These are phyloP conservation scores for Bonnemaisonia californica DNA, from an alignment of 31 red algal genomes.

Conservation along the genomic window DNA sequence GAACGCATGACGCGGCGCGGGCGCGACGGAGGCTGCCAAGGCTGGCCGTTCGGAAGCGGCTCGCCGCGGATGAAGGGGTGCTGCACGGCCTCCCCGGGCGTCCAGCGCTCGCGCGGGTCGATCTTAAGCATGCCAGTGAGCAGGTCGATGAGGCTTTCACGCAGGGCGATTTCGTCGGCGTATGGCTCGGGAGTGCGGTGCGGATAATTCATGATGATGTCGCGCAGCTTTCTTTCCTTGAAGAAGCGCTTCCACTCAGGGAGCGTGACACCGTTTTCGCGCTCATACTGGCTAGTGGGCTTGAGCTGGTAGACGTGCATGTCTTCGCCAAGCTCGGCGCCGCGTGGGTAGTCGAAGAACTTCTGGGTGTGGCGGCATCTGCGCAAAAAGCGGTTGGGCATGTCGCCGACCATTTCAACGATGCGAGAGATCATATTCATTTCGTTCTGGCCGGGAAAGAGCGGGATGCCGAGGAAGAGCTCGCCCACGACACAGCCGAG, in stretches of 20 bases:
- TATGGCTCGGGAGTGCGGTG: slow-evolving; percentile 15
- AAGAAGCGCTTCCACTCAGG: slow-evolving; percentile 84
- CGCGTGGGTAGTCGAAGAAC: slow-evolving; percentile 44
- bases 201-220: slow-evolving; percentile 84
- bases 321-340: not conserved
- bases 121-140: slow-evolving; percentile 71
- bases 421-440: slow-evolving; percentile 89
- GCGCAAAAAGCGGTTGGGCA: slow-evolving; percentile 62
- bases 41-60: slow-evolving; percentile 27
- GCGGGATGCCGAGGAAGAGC: slow-evolving; percentile 92
- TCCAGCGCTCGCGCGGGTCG: slow-evolving; percentile 86
- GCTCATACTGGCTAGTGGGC: slow-evolving; percentile 47
- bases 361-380: slow-evolving; percentile 45
- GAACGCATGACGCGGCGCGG: slow-evolving; percentile 16
- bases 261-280: slow-evolving; percentile 52
- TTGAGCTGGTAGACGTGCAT: slow-evolving; percentile 49
- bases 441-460: slow-evolving; percentile 89
- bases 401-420: slow-evolving; percentile 83
- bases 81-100: slow-evolving; percentile 59
- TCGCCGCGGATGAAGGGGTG: slow-evolving; percentile 77
- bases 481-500: slow-evolving; percentile 92
- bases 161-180: slow-evolving; percentile 48
- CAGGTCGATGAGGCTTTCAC: slow-evolving; percentile 69
- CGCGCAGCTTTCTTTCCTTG: slow-evolving; percentile 64
- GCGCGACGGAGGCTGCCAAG: slow-evolving; percentile 50